Evolutionary conservation across 495 filamentous ascomycete genomes (phyloP), one percentile per base, ranked within the genome.

Genomic region (Lasiosphaeris hirsuta): DNA sequence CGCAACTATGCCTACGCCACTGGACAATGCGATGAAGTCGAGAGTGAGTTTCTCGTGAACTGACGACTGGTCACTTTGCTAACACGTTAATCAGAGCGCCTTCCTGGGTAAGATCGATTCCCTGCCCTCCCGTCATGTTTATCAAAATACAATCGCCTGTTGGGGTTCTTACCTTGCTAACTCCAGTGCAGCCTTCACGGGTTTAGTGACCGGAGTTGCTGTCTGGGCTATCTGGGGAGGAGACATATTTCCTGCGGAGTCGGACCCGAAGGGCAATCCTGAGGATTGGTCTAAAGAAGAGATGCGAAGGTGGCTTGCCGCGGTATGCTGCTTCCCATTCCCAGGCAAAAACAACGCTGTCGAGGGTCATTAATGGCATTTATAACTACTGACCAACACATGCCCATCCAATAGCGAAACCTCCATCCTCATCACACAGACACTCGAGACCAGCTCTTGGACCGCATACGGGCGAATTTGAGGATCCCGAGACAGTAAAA

Each of bases 141-240:
- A 2, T 30, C 5, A 5, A 5, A 15, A 56, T 14, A 54, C 10
- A 34, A 9, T 4, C 13, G 4, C 7, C 15, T 14, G 4, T 18
- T 10, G 11, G 4, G 10, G n/a, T 33, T 30, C 8, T 39, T 13
- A 13, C 6, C n/a, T 10, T 37, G 40, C 58, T 64, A 33, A 66
- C 56, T 10, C n/a, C 38, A 4, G 14, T 4, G 34, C 48, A 86
- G 86, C 82, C 44, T 96, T 96, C 69, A 82, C 88, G 13, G 90
- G 89, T 18, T 83, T 96, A 60, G 85, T 96, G 41, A 88, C 90
- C 3, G 90, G 88, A 3, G 92, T 88, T 7, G 86, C 92, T 6
- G 87, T 66, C 14, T 96, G 86, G 85, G 80, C 86, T 2, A 95
- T 96, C 58, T 90, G 87, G 86, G 88, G 89, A 50, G 80, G 82